Base-by-base conservation (phyloP, 306 rosid genomes). In the Vigna trinervia region DNA sequence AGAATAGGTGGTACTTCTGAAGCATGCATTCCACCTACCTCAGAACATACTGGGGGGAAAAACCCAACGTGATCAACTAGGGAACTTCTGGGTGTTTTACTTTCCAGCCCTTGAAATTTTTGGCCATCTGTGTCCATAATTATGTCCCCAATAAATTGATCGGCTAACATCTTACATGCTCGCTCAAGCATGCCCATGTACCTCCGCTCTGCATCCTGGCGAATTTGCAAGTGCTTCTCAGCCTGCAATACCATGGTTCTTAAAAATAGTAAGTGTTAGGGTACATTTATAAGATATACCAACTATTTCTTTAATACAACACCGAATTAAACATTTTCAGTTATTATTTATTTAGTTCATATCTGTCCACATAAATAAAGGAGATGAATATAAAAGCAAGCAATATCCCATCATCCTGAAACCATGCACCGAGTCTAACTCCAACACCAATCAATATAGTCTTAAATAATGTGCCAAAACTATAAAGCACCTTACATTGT, bases 91-190 rank as follows among this genome's bases (percentile, higher is more conserved):
- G 85, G 68, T 54, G 82, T 73, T 86, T 82, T 89, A 46, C 59
- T 82, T 59, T 84, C 93, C 54, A 61, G 77, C 66, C 83, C 96
- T 75, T 85, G 89, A 71, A 81, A 61, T 73, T 87, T 89, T 69
- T 89, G 93, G 82, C 71, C 63, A 41, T 88, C 89, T 3, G 89
- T 65, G 74, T 87, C 91, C 1, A 79, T 71, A 14, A 86, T 79
- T 30, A 90, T 76, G 30, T 91, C 90, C 15, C 89, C 87, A 32
- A 95, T 84, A 68, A 95, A 88, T 57, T 92, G 97, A 78, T 90
- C 93, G 0, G 97, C 99, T 54, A 95, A 92, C 97, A 95, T 90
- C 84, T 91, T 92, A 72, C 99, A 95, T 20, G 99, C 96, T 86
- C 94, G 88, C 87, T 95, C 99, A 62, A 95, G 94, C 97, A 92